Evolutionary conservation across 768 basidiomycete genomes (phyloP).

Genomic region (Neoboletus subvelutipes): DNA sequence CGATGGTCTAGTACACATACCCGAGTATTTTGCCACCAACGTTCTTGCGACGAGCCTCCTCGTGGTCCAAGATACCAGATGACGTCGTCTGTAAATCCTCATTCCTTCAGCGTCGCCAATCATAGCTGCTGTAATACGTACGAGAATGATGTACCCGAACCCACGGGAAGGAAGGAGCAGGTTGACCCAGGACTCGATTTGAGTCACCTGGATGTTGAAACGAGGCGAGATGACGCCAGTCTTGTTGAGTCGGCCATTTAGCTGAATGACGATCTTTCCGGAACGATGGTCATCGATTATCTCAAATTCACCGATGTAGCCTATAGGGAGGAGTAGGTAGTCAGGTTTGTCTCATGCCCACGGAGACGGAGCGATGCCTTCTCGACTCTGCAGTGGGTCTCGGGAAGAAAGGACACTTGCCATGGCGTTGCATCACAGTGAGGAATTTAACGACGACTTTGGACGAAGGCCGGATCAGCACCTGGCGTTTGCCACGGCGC

Average conservation of each 20-base stretch:
- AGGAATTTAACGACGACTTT: constrained; percentile 99
- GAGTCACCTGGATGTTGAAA: constrained; percentile 90
- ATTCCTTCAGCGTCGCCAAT: neutral
- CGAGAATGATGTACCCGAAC: constrained; percentile 95
- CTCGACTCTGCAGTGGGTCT: too few species aligned
- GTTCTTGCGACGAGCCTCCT: constrained; percentile 98
- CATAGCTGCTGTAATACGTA: constrained; percentile 36
- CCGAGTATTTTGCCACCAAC: constrained; percentile 94
- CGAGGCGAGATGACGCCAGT: constrained; percentile 99
- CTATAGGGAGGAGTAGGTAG: constrained; percentile 38
- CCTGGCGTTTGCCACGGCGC: constrained; percentile 99
- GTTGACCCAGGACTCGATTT: constrained; percentile 97
- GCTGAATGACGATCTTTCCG: constrained; percentile 97
- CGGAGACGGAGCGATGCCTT: neutral
- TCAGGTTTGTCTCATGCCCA: neutral
- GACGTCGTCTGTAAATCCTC: constrained; percentile 74
- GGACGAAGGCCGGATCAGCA: constrained; percentile 93
- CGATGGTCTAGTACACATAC: constrained; percentile 73
- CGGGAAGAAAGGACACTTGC: constrained; percentile 46
- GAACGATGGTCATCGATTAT: constrained; percentile 98
- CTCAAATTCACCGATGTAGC: constrained; percentile 98
- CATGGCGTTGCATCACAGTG: constrained; percentile 98
- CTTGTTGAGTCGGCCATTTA: constrained; percentile 98
- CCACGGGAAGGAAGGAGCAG: constrained; percentile 93
- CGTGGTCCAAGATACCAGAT: constrained; percentile 97